phyloP scores from a whole-genome alignment of 2,329 filamentous ascomycete species.

The Aspergillus transmontanensis region DNA sequence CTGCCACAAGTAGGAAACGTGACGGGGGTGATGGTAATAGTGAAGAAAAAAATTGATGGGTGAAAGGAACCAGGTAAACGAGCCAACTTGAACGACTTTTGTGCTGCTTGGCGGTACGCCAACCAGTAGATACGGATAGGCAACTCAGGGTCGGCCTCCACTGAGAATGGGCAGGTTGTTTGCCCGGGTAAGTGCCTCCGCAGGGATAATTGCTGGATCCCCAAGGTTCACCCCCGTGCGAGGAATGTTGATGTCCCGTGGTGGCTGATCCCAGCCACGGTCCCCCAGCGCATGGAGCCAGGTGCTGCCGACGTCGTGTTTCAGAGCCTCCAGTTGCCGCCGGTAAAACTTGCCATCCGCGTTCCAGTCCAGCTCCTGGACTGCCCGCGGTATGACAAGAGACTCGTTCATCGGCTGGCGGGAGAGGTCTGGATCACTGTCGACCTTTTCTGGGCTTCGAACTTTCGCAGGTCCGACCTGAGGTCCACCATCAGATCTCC shows the following conservation, averaged over 20 bases:
- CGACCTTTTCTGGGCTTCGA: slow-evolving; percentile 22
- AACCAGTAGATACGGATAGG: neutral
- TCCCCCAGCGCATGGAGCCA: slow-evolving; percentile 88
- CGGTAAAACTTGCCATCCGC: slow-evolving; percentile 76
- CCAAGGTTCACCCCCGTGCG: slow-evolving; percentile 35
- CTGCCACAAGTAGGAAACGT: neutral
- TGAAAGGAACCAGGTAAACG: neutral
- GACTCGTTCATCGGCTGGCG: slow-evolving; percentile 18
- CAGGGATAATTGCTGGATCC: slow-evolving; percentile 33
- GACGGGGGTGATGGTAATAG: neutral
- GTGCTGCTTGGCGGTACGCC: neutral
- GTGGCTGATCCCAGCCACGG: slow-evolving; percentile 58
- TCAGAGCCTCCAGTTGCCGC: slow-evolving; percentile 82
- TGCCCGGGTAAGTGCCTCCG: slow-evolving; percentile 37
- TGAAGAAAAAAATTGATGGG: neutral
- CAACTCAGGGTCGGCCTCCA: slow-evolving; percentile 37
- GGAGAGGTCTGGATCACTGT: slow-evolving; percentile 20
- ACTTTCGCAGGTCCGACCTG: slow-evolving; percentile 31
- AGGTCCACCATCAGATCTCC: slow-evolving; percentile 34
- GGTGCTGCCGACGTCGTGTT: slow-evolving; percentile 80
- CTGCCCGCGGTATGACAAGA: slow-evolving; percentile 26
- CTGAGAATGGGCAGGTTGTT: slow-evolving; percentile 45
- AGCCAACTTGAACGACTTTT: neutral
- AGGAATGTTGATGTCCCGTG: slow-evolving; percentile 32
- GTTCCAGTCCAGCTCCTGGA: slow-evolving; percentile 35